Evolutionary conservation across 257 asterid genomes (phyloP).

Genomic region (Catharanthus roseus): DNA sequence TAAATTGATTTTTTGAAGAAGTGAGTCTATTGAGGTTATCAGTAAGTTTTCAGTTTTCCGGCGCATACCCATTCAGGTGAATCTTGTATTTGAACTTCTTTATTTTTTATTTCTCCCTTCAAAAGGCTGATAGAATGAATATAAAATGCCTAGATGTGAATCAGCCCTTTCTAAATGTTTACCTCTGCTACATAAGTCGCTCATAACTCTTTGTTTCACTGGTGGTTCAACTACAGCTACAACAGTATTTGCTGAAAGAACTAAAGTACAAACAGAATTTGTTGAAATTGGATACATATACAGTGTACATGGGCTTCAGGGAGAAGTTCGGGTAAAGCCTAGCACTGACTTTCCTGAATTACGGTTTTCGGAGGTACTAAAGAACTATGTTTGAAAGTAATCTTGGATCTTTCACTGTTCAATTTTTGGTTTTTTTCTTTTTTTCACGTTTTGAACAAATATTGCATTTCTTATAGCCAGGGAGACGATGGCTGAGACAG

Average conservation of each 20-base stretch:
- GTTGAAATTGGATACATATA: constrained; percentile 75
- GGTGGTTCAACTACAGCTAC: constrained; percentile 44
- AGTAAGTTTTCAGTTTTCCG: neutral
- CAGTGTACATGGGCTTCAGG: constrained; percentile 85
- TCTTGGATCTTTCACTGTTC: neutral
- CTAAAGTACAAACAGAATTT: constrained; percentile 38
- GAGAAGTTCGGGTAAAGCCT: constrained; percentile 79
- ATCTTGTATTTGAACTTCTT: neutral
- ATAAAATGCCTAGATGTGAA: neutral
- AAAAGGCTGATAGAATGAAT: neutral
- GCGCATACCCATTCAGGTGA: neutral
- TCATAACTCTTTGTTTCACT: constrained; percentile 8
- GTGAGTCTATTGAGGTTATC: neutral
- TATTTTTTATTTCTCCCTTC: no score
- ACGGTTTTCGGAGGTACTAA: constrained; percentile 82
- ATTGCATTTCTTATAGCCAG: constrained; percentile 53
- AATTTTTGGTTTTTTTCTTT: constrained; percentile 7
- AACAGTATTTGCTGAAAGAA: constrained; percentile 40
- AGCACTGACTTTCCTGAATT: constrained; percentile 83
- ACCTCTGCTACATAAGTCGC: neutral
- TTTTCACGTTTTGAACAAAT: constrained; percentile 25
- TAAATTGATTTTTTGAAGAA: neutral
- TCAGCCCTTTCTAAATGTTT: neutral
- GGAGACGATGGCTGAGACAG: constrained; percentile 89
- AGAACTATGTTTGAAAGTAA: neutral